Percentiles rank a stretch among this genome's conserved stretches.
These are phyloP conservation scores for Eimeria praecox DNA, from an alignment of 169 alveolate species.

Conservation along the genomic window DNA sequence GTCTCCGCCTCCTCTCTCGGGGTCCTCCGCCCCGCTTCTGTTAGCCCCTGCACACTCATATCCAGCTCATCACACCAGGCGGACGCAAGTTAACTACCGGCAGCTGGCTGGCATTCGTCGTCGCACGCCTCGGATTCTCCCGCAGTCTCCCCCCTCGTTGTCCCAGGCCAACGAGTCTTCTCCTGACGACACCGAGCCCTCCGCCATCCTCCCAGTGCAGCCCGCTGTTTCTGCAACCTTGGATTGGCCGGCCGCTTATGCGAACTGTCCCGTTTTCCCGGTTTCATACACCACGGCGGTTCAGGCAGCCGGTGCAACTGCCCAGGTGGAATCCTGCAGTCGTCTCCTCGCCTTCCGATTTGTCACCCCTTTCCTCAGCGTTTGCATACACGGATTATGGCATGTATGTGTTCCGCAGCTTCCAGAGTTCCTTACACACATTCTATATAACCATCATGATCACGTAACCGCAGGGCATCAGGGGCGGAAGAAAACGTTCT, in stretches of 20 bases:
- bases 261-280: conserved; percentile 6
- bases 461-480: conserved; percentile 13
- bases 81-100: no score
- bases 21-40: no score
- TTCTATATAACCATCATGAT: neutral
- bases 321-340: neutral
- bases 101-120: no score
- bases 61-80: no score
- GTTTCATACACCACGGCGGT: neutral
- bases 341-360: neutral
- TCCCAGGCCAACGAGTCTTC: neutral
- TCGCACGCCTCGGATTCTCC: no score
- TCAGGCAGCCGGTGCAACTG: neutral
- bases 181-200: neutral
- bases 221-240: neutral
- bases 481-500: neutral
- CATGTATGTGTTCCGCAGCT: neutral
- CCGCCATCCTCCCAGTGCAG: neutral
- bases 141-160: no score
- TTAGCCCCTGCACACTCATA: no score
- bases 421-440: neutral
- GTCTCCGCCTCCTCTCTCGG: no score
- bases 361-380: neutral
- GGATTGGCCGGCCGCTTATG: conserved; percentile 9
- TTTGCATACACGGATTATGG: conserved; percentile 16